Evolutionary conservation across 495 filamentous ascomycete species (phyloP).

Genomic region (Aspergillus homomorphus): DNA sequence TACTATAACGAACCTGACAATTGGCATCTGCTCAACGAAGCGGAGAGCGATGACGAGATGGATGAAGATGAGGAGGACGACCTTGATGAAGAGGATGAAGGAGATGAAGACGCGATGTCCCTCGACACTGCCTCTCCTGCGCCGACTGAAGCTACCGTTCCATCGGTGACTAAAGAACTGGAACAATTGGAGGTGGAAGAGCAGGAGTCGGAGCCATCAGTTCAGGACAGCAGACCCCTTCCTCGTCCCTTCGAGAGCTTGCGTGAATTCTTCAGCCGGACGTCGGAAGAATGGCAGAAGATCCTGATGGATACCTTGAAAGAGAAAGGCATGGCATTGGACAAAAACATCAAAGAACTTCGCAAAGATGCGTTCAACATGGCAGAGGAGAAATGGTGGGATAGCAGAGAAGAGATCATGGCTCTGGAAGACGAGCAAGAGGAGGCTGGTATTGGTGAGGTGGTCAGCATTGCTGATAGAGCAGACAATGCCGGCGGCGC

Average conservation of each 20-base stretch:
- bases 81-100: slow-evolving; percentile 55
- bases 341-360: slow-evolving; percentile 81
- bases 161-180: slow-evolving; percentile 53
- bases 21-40: slow-evolving; percentile 74
- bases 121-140: slow-evolving; percentile 36
- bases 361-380: slow-evolving; percentile 82
- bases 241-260: slow-evolving; percentile 87
- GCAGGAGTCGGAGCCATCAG: slow-evolving; percentile 45
- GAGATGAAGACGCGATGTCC: slow-evolving; percentile 42
- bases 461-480: slow-evolving; percentile 79
- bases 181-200: slow-evolving; percentile 60
- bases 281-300: slow-evolving; percentile 87
- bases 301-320: slow-evolving; percentile 66
- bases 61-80: slow-evolving; percentile 68
- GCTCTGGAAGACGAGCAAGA: slow-evolving; percentile 95
- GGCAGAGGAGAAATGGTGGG: slow-evolving; percentile 98
- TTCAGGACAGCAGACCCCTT: slow-evolving; percentile 46
- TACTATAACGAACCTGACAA: slow-evolving; percentile 81
- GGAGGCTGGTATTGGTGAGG: slow-evolving; percentile 90
- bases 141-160: slow-evolving; percentile 36
- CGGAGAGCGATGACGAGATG: slow-evolving; percentile 65
- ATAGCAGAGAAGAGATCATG: slow-evolving; percentile 90
- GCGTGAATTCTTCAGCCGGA: slow-evolving; percentile 87
- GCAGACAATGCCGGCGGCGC: slow-evolving; percentile 53
- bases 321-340: slow-evolving; percentile 49